A percentile compares a stretch with the other conserved stretches of the same genome.
Conservation (phyloP, 179 eudicot genomes). For the Beta lomatogona region DNA sequence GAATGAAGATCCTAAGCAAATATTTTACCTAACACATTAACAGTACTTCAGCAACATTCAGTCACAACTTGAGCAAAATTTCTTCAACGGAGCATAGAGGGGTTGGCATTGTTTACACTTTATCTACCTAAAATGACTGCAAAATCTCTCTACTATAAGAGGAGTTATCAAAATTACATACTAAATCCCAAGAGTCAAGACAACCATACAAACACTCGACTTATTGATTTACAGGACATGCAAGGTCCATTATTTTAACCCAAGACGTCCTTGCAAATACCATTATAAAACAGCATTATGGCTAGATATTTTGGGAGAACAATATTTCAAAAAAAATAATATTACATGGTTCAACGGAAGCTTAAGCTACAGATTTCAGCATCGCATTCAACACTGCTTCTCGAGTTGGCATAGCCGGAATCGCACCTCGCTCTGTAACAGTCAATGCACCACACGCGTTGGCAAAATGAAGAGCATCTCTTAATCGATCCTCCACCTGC, state of each 20-base stretch:
- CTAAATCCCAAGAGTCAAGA: not conserved
- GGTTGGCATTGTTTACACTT: not conserved
- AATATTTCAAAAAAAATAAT: not conserved
- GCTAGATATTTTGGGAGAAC: conserved; percentile 11
- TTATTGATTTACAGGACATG: conserved; percentile 11
- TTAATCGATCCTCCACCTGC: conserved; percentile 63
- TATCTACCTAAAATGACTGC: conserved; percentile 4
- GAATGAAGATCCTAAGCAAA: not conserved
- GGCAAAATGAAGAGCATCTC: conserved; percentile 82
- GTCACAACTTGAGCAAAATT: not conserved
- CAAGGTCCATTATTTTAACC: conserved; percentile 22
- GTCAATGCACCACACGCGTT: conserved; percentile 93
- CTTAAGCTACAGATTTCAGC: conserved; percentile 63
- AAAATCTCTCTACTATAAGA: not conserved
- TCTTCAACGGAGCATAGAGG: not conserved
- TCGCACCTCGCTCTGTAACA: conserved; percentile 92
- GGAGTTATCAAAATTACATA: conserved; percentile 12
- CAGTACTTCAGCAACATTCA: not conserved
- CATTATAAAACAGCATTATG: conserved; percentile 16
- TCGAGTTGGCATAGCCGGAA: conserved; percentile 90
- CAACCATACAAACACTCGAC: not conserved
- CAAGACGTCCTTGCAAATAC: conserved; percentile 23
- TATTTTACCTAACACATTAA: not conserved
- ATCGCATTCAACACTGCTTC: conserved; percentile 62
- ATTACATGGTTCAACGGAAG: conserved; percentile 10